A percentile compares a stretch with the other conserved stretches of the same genome.
Conservation (phyloP, 176 grass and related monocot species). For the Musa beccarii region DNA sequence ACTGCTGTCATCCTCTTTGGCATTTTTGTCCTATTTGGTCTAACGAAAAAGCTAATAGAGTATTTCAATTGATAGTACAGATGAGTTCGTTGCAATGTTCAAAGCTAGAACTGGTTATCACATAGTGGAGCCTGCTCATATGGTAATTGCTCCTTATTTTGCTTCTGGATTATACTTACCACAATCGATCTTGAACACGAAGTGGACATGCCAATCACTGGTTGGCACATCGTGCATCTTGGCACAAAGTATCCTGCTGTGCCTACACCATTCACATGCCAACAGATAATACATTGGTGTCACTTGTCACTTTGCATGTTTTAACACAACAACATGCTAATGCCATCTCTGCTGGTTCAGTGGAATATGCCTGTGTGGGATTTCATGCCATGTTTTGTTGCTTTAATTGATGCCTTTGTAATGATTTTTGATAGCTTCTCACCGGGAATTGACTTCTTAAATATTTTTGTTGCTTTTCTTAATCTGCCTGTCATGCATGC, state of each 20-base stretch:
- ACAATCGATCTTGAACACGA: too few relatives aligned
- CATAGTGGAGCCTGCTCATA: constrained; percentile 92
- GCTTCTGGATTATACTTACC: neutral
- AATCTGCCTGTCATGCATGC: neutral
- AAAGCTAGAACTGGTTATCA: constrained; percentile 52
- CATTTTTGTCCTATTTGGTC: neutral
- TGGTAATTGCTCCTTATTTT: constrained; percentile 39
- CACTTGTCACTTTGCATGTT: too few relatives aligned
- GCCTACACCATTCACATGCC: too few relatives aligned
- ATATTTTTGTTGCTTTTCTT: neutral
- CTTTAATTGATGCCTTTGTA: neutral
- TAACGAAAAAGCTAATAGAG: neutral
- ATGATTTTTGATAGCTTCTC: neutral
- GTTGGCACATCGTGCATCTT: too few relatives aligned
- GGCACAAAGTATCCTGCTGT: too few relatives aligned
- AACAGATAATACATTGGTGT: too few relatives aligned
- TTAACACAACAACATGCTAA: too few relatives aligned
- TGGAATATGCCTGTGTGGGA: too few relatives aligned
- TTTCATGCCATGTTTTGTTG: too few relatives aligned
- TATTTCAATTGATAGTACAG: constrained; percentile 32
- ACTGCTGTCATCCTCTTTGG: neutral
- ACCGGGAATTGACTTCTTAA: neutral
- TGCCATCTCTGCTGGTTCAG: too few relatives aligned
- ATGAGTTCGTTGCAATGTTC: constrained; percentile 80
- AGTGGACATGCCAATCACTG: too few relatives aligned